Evolutionary conservation across 805 yeast genomes (phyloP).

Genomic region (Nakazawaea ishiwadae): DNA sequence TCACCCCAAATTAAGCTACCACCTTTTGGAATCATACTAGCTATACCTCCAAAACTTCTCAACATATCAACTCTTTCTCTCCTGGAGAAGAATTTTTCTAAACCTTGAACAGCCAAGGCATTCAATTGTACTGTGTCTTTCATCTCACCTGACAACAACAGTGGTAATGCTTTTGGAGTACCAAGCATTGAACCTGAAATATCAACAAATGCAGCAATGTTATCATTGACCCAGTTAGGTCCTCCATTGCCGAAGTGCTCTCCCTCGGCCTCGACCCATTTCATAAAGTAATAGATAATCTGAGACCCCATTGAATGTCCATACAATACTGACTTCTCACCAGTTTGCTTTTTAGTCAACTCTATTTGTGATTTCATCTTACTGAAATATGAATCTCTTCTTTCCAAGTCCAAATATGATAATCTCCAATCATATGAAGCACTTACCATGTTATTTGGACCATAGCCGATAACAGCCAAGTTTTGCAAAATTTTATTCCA

Average conservation of each 20-base stretch:
- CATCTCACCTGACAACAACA: conserved; percentile 96
- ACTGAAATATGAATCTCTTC: conserved; percentile 80
- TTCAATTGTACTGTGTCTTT: conserved; percentile 94
- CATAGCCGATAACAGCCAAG: conserved; percentile 90
- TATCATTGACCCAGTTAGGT: conserved; percentile 75
- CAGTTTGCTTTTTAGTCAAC: conserved; percentile 39
- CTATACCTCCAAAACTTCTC: conserved; percentile 87
- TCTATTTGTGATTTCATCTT: conserved; percentile 75
- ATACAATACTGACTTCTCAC: conserved; percentile 68
- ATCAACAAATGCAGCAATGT: conserved; percentile 78
- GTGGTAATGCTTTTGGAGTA: conserved; percentile 91
- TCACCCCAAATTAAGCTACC: conserved; percentile 90
- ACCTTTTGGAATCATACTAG: conserved; percentile 96
- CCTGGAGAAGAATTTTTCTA: conserved; percentile 89
- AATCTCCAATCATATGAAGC: conserved; percentile 98
- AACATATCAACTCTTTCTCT: conserved; percentile 84
- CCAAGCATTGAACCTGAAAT: conserved; percentile 90
- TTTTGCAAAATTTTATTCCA: conserved; percentile 97
- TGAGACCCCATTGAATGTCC: conserved; percentile 99
- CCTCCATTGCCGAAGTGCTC: conserved; percentile 88
- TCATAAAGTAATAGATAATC: conserved; percentile 78
- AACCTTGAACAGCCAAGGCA: conserved; percentile 87
- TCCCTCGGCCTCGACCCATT: conserved; percentile 95
- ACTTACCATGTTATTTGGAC: conserved; percentile 81
- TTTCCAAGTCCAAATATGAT: conserved; percentile 82